Base-by-base conservation (phyloP, 2,329 filamentous ascomycete genomes). In the Setomelanomma holmii region DNA sequence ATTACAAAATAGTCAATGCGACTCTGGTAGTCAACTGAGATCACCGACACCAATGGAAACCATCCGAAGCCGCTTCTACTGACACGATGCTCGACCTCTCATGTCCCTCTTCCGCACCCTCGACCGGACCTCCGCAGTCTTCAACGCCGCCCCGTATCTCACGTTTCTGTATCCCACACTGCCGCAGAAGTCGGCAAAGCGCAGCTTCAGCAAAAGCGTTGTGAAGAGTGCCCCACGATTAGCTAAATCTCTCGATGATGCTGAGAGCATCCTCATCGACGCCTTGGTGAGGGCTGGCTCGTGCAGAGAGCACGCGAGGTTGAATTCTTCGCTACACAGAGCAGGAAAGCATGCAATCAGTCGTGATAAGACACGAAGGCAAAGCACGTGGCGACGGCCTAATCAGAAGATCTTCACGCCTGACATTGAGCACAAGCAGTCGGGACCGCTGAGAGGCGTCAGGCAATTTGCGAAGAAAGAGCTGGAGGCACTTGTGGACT, bases 101-200 rank as follows among this genome's bases (percentile, higher is more conserved):
- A 88, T 88, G 86, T 85, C 82, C 83, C 77, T 81, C 77, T 73
- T 82, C 78, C 79, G 79, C 76, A 78, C 77, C 76, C 78, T 81
- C 75, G 77, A 81, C 72, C 78, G 80, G 79, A 76, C 76, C 75
- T 76, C 78, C 72, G 70, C 77, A 70, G 72, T 76, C 74, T 76
- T 78, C 57, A 78, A 77, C 73, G 71, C 78, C 75, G 69, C 68
- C 27, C 67, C 72, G 1, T 44, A 71, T 16, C 63, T 75, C 48
- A 23, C 65, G 2, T 74, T 76, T 41, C 57, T 77, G 21, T 75
- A 58, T 42, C 72, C 75, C 6, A 44, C n/a, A 16, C 6, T 45
- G 14, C 51, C 48, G 16, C 36, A 14, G 16, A 49, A 45, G 4
- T 21, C 48, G 4, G 10, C 54, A 0, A 54, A 48, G n/a, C 64